These are phyloP conservation scores for Platismatia glauca DNA, from an alignment of 495 filamentous ascomycete genomes.

Conservation along the genomic window DNA sequence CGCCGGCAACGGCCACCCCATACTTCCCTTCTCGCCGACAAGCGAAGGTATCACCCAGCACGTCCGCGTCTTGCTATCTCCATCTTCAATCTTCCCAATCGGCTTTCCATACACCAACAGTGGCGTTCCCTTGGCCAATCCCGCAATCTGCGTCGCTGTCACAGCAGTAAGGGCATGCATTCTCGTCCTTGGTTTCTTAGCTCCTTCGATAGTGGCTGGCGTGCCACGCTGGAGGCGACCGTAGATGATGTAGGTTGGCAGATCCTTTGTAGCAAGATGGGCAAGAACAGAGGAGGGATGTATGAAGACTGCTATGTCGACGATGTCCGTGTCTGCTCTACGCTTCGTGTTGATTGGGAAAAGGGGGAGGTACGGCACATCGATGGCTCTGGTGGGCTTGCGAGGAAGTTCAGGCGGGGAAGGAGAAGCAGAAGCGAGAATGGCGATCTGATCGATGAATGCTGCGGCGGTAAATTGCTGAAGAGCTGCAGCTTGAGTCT, in stretches of 20 bases:
- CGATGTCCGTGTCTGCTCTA: constrained; percentile 24
- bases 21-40: constrained; percentile 54
- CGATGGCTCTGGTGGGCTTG: constrained; percentile 70
- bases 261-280: constrained; percentile 56
- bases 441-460: constrained; percentile 92
- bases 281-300: constrained; percentile 78
- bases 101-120: constrained; percentile 82
- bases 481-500: constrained; percentile 67
- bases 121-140: constrained; percentile 76
- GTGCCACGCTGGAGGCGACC: constrained; percentile 68
- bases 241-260: constrained; percentile 83
- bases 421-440: constrained; percentile 78
- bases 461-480: constrained; percentile 87
- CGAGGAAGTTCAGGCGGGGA: constrained; percentile 59
- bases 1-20: constrained; percentile 78
- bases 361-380: constrained; percentile 85
- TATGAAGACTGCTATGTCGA: constrained; percentile 63
- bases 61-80: constrained; percentile 49
- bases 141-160: constrained; percentile 64
- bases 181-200: constrained; percentile 62
- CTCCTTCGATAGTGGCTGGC: constrained; percentile 35
- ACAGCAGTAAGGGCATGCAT: constrained; percentile 83
- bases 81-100: constrained; percentile 65
- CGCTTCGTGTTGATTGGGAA: constrained; percentile 48
- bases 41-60: constrained; percentile 74